Conservation (phyloP, 768 basidiomycete genomes). For the Suillus lakei region DNA sequence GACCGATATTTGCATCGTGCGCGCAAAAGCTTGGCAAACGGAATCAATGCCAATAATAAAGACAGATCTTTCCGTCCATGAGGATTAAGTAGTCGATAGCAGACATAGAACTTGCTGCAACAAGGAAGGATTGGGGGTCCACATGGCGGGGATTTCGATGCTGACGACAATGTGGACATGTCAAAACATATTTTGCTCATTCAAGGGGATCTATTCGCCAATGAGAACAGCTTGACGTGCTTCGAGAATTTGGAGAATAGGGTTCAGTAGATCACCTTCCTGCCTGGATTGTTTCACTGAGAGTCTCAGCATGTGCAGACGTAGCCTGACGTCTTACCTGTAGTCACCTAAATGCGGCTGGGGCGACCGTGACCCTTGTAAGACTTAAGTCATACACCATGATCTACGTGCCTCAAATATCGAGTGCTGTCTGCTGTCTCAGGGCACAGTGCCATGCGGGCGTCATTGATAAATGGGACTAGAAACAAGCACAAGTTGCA, state of each 20-base stretch:
- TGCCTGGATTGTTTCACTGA: conserved; percentile 38
- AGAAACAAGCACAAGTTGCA: background rate
- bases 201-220: conserved; percentile 29
- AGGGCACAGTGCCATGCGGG: no score
- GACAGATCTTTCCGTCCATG: conserved; percentile 23
- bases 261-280: conserved; percentile 37
- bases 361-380: conserved; percentile 33
- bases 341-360: conserved; percentile 5
- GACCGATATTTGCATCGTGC: background rate
- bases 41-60: conserved; percentile 20
- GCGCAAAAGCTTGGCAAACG: background rate
- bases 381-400: conserved; percentile 38
- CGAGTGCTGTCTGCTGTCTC: background rate
- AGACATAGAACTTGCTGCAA: conserved; percentile 10
- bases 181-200: conserved; percentile 14
- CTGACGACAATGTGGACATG: conserved; percentile 12
- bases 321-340: conserved; percentile 14
- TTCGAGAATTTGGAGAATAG: conserved; percentile 30
- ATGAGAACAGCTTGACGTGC: conserved; percentile 21
- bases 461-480: no score
- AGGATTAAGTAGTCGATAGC: conserved; percentile 30
- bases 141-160: background rate
- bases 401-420: background rate
- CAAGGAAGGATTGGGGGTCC: conserved; percentile 10
- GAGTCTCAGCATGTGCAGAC: conserved; percentile 32